These are phyloP conservation scores for Eucalyptus cloeziana DNA, from an alignment of 345 rosid species.

Conservation along the genomic window DNA sequence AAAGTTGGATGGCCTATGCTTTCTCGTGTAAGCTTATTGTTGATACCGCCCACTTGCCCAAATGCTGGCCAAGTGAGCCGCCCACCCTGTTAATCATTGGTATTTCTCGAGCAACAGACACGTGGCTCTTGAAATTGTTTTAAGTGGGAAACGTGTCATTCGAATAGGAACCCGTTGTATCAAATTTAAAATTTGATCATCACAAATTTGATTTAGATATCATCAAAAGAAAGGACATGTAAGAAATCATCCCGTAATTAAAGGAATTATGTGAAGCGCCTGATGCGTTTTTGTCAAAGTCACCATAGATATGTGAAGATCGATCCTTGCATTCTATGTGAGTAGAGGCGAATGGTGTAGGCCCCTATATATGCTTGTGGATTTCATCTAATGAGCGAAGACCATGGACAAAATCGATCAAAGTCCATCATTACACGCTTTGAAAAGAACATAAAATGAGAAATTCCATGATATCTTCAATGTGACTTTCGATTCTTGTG, in stretches of 20 bases:
- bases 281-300: neutral
- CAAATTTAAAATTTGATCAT: neutral
- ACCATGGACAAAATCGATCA: neutral
- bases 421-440: neutral
- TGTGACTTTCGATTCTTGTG: neutral
- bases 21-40: neutral
- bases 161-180: fast-evolving
- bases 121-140: neutral
- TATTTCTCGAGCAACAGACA: neutral
- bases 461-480: neutral
- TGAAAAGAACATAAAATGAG: neutral
- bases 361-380: neutral
- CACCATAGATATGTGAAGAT: neutral
- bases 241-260: neutral
- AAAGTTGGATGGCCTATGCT: neutral
- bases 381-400: neutral
- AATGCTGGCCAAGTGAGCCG: neutral
- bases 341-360: neutral
- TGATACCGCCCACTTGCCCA: neutral
- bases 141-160: neutral
- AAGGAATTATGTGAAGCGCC: neutral
- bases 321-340: neutral
- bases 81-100: neutral
- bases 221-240: neutral
- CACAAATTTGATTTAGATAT: neutral